Evolutionary conservation across 2,329 filamentous ascomycete species (phyloP).

Genomic region (Ophiostoma himal-ulmi): DNA sequence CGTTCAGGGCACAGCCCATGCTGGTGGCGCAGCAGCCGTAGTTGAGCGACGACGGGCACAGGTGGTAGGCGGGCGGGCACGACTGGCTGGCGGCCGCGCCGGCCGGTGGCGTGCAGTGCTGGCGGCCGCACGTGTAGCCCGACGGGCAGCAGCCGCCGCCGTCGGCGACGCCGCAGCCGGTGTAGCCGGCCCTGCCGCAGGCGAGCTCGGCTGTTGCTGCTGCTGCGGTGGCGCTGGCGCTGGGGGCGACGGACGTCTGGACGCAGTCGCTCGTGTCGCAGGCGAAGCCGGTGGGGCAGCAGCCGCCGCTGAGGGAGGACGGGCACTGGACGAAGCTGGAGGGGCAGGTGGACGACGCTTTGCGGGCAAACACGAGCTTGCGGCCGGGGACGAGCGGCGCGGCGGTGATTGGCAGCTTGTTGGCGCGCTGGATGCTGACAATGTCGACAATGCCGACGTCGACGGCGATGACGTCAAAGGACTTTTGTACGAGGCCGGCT

Average conservation of each 20-base stretch:
- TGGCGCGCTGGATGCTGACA: not conserved
- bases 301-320: conserved; percentile 40
- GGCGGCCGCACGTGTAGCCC: conserved; percentile 40
- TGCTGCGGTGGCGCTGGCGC: no score
- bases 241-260: conserved; percentile 40
- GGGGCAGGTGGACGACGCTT: conserved; percentile 24
- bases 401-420: not conserved
- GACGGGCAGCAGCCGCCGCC: conserved; percentile 34
- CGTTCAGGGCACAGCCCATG: conserved; percentile 43
- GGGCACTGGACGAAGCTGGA: conserved; percentile 33
- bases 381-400: not conserved
- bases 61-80: conserved; percentile 43
- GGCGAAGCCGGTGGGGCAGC: conserved; percentile 44
- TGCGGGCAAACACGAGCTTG: not conserved
- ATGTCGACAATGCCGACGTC: conserved; percentile 10
- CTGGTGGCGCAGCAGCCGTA: conserved; percentile 50
- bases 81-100: conserved; percentile 35
- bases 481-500: not conserved
- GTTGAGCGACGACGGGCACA: conserved; percentile 46
- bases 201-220: conserved; percentile 35
- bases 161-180: conserved; percentile 37
- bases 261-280: conserved; percentile 46
- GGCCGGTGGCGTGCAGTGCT: conserved; percentile 41
- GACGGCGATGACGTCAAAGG: conserved; percentile 1
- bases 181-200: conserved; percentile 35